phyloP scores from a whole-genome alignment of 1,284 basidiomycete genomes.

The Leccinum variabile region DNA sequence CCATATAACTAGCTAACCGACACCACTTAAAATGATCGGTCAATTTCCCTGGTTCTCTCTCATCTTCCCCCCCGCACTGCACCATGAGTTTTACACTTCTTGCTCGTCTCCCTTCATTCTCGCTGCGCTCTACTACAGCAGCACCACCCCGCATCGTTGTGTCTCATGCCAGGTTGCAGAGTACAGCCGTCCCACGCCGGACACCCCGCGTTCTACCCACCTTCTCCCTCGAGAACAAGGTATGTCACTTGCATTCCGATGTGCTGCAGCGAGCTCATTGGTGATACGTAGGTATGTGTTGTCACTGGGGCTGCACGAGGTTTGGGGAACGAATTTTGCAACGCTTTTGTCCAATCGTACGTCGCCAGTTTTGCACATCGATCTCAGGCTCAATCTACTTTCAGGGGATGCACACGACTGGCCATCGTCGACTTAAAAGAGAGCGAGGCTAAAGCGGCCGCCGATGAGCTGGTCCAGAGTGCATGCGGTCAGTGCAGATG shows the following conservation, averaged over 20 bases:
- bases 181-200: conserved; percentile 21
- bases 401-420: conserved; percentile 77
- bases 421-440: conserved; percentile 85
- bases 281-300: conserved; percentile 70
- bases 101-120: conserved; percentile 25
- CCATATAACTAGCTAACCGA: conserved; percentile 2
- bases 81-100: conserved; percentile 30
- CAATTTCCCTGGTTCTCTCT: conserved; percentile 16
- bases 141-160: conserved; percentile 13
- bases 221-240: conserved; percentile 73
- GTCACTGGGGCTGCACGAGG: conserved; percentile 95
- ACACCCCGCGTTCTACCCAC: conserved; percentile 47
- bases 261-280: background rate
- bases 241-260: conserved; percentile 23
- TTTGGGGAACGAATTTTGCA: conserved; percentile 85
- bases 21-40: conserved; percentile 23
- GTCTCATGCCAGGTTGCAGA: conserved; percentile 27
- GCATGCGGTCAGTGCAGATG: conserved; percentile 47
- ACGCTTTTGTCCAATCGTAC: conserved; percentile 85
- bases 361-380: conserved; percentile 30
- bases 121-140: conserved; percentile 20
- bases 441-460: conserved; percentile 70
- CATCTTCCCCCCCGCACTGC: conserved; percentile 7
- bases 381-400: conserved; percentile 2
- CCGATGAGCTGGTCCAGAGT: conserved; percentile 65